Base-by-base conservation (phyloP, 2,329 filamentous ascomycete species). In the Podosphaera leucotricha region DNA sequence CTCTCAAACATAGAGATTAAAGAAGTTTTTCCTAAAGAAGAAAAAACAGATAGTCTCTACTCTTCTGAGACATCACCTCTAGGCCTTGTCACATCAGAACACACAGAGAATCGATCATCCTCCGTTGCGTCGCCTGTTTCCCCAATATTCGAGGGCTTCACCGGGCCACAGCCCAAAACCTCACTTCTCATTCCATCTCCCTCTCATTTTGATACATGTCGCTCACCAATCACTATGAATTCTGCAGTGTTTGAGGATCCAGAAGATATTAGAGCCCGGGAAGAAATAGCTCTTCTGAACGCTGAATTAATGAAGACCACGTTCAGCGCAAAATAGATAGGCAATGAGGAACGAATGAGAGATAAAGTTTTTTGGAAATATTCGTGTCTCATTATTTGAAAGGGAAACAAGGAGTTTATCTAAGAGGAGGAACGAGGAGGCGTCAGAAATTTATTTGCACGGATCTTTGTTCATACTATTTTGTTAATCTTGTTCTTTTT, bases 231-330 rank as follows among this genome's bases (percentile, higher is more conserved):
- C 37, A 7, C 36, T 41, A 22, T 30, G 2, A 6, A 33, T 15
- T 30, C 24, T 15, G 11, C 22, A 10, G 7, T 21, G 10, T 11
- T 15, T 19, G 44, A 46, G n/a, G 49, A 50, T 15, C 49, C 48
- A 26, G 48, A 44, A 21, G 54, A 55, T 45, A 45, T 46, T 38
- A 50, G 49, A 21, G 53, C 52, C 3, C 44, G 50, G 16, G 51
- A 49, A 19, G 54, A 56, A 35, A 52, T 55, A 40, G 54, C 51
- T 18, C 46, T 41, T 20, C 38, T 55, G 22, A 54, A 56, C 42
- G 53, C 51, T 11, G 52, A 54, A 35, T 47, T 55, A 5, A 46
- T 53, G 45, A 51, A 46, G 43, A 44, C 18, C 15, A 15, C 37
- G 11, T 2, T 2, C 18, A 13, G 16, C 11, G 16, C 8, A n/a